Conservation (phyloP, 305 asterid genomes). For the Ilex paraguariensis region DNA sequence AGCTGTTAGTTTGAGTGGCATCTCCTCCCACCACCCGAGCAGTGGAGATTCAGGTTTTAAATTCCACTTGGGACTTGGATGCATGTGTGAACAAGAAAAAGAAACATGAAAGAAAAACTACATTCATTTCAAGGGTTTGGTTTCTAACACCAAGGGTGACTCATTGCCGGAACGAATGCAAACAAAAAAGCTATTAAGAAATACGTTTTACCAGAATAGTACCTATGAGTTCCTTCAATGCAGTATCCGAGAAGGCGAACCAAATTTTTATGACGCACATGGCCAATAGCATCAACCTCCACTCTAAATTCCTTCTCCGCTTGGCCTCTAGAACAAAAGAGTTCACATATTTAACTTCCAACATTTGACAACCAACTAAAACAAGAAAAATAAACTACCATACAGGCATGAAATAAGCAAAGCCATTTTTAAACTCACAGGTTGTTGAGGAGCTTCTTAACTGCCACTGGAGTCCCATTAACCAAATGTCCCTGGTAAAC, state of each 20-base stretch:
- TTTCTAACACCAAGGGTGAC: not conserved
- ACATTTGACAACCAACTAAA: constrained; percentile 2
- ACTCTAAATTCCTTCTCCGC: constrained; percentile 92
- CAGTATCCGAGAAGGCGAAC: constrained; percentile 94
- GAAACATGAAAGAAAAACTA: not conserved
- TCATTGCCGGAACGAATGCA: not conserved
- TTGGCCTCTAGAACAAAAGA: constrained; percentile 62
- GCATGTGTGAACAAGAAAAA: no score
- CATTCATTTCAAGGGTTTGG: not conserved
- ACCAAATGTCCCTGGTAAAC: constrained; percentile 75
- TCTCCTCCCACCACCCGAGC: not conserved
- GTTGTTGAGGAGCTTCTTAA: constrained; percentile 87
- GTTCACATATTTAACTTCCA: constrained; percentile 1
- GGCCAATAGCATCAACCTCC: constrained; percentile 97
- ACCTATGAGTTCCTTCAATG: constrained; percentile 98
- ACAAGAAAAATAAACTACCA: not conserved
- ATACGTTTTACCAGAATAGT: not conserved
- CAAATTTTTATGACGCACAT: constrained; percentile 90
- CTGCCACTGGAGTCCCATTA: constrained; percentile 81
- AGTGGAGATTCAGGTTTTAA: not conserved
- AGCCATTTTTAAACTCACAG: constrained; percentile 49
- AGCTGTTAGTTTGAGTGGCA: not conserved
- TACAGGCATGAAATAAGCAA: constrained; percentile 1
- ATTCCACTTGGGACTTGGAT: no score
- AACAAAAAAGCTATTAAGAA: not conserved